Conservation (phyloP, 176 grass and related monocot species). For the Lolium rigidum region DNA sequence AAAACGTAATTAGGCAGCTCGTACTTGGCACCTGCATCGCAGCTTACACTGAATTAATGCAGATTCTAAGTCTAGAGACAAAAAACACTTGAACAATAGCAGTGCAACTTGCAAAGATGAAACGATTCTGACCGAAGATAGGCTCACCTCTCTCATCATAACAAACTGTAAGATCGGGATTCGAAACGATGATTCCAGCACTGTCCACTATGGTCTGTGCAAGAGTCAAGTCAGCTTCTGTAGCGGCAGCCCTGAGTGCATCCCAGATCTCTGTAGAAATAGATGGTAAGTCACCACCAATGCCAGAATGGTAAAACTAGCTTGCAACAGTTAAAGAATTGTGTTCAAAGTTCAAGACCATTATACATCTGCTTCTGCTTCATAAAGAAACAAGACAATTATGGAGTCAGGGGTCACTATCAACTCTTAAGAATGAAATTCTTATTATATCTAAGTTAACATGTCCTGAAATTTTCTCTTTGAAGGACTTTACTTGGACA, state of each 20-base stretch:
- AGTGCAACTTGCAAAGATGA: background rate
- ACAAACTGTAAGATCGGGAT: conserved; percentile 77
- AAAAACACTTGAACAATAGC: background rate
- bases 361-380: background rate
- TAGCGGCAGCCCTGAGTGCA: conserved; percentile 75
- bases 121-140: background rate
- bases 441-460: background rate
- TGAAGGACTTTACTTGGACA: background rate
- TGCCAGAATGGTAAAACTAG: background rate
- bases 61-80: no score
- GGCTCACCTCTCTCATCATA: conserved; percentile 86
- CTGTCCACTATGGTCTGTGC: conserved; percentile 91
- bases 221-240: conserved; percentile 80
- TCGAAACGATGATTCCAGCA: conserved; percentile 86
- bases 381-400: background rate
- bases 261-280: conserved; percentile 90
- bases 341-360: background rate
- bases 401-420: background rate
- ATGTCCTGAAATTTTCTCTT: background rate
- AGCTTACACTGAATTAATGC: background rate
- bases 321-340: background rate
- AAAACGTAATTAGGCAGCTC: conserved; percentile 88
- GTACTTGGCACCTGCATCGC: conserved; percentile 81
- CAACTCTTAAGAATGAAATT: background rate
- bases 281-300: conserved; percentile 17